Evolutionary conservation across 768 basidiomycete species (phyloP).

Genomic region (Phaffia tasmanica): DNA sequence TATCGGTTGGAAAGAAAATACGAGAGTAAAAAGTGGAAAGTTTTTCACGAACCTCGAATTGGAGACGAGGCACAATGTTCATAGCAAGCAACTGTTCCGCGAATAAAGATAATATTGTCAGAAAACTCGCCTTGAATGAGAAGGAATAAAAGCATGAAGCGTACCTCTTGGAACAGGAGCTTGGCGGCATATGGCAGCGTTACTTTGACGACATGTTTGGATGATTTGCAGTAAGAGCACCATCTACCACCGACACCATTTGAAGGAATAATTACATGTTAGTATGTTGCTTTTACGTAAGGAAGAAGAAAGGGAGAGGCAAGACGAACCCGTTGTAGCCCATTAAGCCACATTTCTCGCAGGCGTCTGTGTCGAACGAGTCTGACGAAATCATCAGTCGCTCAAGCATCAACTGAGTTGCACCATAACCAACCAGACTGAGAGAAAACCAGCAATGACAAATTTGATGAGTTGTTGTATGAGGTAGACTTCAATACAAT

Average conservation of each 20-base stretch:
- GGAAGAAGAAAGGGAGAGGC: neutral
- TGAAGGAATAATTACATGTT: neutral
- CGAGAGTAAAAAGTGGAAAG: too few relatives aligned
- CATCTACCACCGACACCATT: constrained; percentile 41
- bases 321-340: constrained; percentile 44
- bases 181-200: constrained; percentile 96
- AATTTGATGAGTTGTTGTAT: neutral
- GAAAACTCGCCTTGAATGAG: neutral
- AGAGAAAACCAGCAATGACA: neutral
- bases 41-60: constrained; percentile 19
- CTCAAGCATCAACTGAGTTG: constrained; percentile 88
- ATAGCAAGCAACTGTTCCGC: constrained; percentile 16
- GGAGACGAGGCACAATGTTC: constrained; percentile 23
- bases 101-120: neutral
- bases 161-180: constrained; percentile 40
- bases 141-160: constrained; percentile 19
- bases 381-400: constrained; percentile 98
- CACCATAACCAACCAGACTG: constrained; percentile 83
- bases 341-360: constrained; percentile 85
- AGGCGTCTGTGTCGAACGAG: constrained; percentile 93
- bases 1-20: too few relatives aligned
- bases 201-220: constrained; percentile 87
- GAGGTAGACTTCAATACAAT: neutral
- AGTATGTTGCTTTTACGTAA: neutral
- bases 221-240: constrained; percentile 97